Base-by-base conservation (phyloP, 345 rosid genomes). In the Limnanthes douglasii region DNA sequence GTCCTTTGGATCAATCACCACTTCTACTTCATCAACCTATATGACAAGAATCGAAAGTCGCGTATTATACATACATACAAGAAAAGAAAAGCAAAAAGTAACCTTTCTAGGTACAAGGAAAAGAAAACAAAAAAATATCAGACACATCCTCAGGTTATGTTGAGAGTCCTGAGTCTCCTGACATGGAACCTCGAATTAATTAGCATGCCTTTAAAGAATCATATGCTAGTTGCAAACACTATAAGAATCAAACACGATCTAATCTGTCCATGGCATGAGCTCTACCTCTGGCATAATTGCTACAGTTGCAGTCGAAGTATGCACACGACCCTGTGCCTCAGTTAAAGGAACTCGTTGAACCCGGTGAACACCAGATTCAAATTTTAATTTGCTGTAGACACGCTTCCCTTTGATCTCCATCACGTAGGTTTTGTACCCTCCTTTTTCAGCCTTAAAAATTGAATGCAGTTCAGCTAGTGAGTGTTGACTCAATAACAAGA, bases 261-360 rank as follows among this genome's bases (percentile, higher is more conserved):
- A 39, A 18, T 32, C 18, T 33, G 25, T 30, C 14, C 35, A 28
- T 13, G 34, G 25, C 36, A 37, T 37, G 27, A 33, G 42, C 31
- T 35, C 34, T 59, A 83, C 95, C 93, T 88, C 92, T 21, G 95
- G 95, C 97, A 88, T 88, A 65, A 88, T 79, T 34, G 98, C 98
- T 32, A 83, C 92, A 29, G 95, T 83, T 30, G 97, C 95, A 45
- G 97, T 88, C 57, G 97, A 88, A 42, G 93, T 88, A 59, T 88
- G 97, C 12, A 83, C 90, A 33, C 95, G 90, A 2, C 95, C 95
- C 44, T 83, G 95, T 45, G 97, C 30, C 59, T 88, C 95, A 41
- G 97, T 88, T 59, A 71, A 90, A 68, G 97, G 97, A 39, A 88
- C 95, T 28, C 94, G 84, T 57, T 88, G 95, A 44, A 88, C 97